phyloP scores from a whole-genome alignment of 345 rosid species.

The Corymbia maculata region DNA sequence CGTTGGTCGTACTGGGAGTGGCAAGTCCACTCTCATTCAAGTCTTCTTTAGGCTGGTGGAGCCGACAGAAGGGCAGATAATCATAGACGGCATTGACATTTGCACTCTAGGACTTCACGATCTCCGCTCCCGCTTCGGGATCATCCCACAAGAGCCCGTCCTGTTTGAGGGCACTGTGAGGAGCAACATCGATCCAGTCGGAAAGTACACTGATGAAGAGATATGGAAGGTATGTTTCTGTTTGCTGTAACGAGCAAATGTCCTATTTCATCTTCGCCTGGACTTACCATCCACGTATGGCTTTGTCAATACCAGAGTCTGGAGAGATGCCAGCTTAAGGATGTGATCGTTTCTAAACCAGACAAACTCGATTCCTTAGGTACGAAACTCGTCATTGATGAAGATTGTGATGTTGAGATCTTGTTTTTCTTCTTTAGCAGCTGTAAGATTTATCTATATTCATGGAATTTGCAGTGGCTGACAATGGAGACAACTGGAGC shows the following conservation, averaged over 20 bases:
- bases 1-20: conserved; percentile 95
- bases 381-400: not conserved
- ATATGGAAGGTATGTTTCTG: conserved; percentile 65
- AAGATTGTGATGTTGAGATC: not conserved
- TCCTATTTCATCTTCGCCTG: not conserved
- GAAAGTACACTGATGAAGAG: conserved; percentile 70
- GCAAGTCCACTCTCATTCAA: conserved; percentile 87
- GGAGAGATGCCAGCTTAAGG: conserved; percentile 86
- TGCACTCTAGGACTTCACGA: conserved; percentile 70
- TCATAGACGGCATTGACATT: conserved; percentile 80
- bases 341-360: conserved; percentile 58
- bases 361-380: conserved; percentile 80
- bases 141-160: conserved; percentile 96
- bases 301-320: conserved; percentile 43
- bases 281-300: not conserved
- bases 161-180: conserved; percentile 95
- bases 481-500: conserved; percentile 95
- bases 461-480: conserved; percentile 45
- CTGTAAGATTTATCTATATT: not conserved
- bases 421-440: not conserved
- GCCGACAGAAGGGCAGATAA: conserved; percentile 70
- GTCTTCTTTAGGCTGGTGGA: conserved; percentile 90
- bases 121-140: conserved; percentile 87
- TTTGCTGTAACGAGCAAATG: not conserved
- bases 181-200: conserved; percentile 83